A percentile compares a stretch with the other conserved stretches of the same genome.
Conservation (phyloP, 2,329 filamentous ascomycete species). For the Phaeophleospora eucalypticola region DNA sequence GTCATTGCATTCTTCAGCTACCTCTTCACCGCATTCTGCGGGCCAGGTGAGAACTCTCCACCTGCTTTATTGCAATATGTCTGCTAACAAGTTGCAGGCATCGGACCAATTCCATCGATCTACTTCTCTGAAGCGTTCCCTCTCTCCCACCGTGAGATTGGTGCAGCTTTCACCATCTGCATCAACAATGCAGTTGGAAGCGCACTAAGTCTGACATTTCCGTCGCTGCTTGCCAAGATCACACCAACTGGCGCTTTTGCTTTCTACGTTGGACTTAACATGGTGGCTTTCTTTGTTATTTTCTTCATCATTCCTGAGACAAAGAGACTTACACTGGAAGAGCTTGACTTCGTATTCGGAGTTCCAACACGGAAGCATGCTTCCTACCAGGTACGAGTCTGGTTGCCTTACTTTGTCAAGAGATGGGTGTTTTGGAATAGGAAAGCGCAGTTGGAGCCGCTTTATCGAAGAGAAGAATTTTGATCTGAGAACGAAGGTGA, state of each 20-base stretch:
- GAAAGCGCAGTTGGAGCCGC: too few relatives aligned
- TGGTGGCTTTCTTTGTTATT: constrained; percentile 59
- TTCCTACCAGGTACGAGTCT: constrained; percentile 8
- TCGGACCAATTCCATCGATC: constrained; percentile 30
- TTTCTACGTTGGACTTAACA: constrained; percentile 57
- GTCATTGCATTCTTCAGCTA: constrained; percentile 36
- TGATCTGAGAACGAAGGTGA: too few relatives aligned
- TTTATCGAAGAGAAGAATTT: too few relatives aligned
- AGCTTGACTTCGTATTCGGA: constrained; percentile 46
- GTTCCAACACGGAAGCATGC: constrained; percentile 5
- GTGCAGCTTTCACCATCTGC: constrained; percentile 26
- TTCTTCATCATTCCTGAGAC: constrained; percentile 54
- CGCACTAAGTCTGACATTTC: constrained; percentile 51
- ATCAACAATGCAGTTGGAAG: too few relatives aligned
- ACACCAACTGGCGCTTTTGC: constrained; percentile 54
- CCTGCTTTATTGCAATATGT: constrained; percentile 7
- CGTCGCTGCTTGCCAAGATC: constrained; percentile 46
- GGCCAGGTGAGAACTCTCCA: constrained; percentile 24
- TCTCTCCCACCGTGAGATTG: constrained; percentile 30
- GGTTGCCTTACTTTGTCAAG: too few relatives aligned
- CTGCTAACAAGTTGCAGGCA: constrained; percentile 14
- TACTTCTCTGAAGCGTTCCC: constrained; percentile 36
- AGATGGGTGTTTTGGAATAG: too few relatives aligned
- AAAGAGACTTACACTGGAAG: constrained; percentile 44
- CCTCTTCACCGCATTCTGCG: constrained; percentile 27